Evolutionary conservation across 768 basidiomycete genomes (phyloP).

Genomic region (Lyophyllum semitale): DNA sequence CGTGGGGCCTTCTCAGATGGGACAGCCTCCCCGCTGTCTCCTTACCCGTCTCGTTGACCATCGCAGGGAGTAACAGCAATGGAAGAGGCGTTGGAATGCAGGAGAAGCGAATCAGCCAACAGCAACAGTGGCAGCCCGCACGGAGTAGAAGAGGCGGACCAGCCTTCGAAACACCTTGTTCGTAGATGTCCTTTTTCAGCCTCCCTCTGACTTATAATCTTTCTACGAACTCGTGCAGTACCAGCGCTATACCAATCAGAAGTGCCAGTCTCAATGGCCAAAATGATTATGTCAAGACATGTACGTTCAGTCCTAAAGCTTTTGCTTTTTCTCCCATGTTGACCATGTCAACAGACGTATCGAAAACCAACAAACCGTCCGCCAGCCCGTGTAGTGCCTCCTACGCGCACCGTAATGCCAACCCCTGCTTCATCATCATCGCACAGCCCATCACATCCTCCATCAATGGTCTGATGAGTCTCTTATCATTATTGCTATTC

Average conservation of each 20-base stretch:
- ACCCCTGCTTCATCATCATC: constrained; percentile 8
- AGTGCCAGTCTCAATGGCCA: constrained; percentile 49
- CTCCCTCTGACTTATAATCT: neutral
- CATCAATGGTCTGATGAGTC: constrained; percentile 23
- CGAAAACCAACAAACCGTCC: constrained; percentile 24
- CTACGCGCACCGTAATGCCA: constrained; percentile 7
- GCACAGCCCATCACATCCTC: constrained; percentile 14
- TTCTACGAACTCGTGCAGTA: constrained; percentile 28
- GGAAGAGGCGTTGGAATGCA: constrained; percentile 26
- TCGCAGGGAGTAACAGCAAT: constrained; percentile 12
- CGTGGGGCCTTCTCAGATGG: constrained; percentile 24
- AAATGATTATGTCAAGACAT: constrained; percentile 56
- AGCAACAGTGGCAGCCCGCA: constrained; percentile 19
- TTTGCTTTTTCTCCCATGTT: neutral
- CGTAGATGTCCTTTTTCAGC: constrained; percentile 2
- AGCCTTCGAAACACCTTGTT: constrained; percentile 28
- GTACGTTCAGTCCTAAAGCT: constrained; percentile 26
- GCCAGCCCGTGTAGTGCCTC: constrained; percentile 16
- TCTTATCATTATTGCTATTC: constrained; percentile 23
- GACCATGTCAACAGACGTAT: constrained; percentile 14
- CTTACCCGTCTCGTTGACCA: constrained; percentile 25
- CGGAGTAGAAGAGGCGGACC: constrained; percentile 22
- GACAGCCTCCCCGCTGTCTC: constrained; percentile 25
- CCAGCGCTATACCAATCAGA: constrained; percentile 44
- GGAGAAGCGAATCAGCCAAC: constrained; percentile 14